A percentile compares a stretch with the other conserved stretches of the same genome.
These are phyloP conservation scores for Neurospora sp. DNA, from an alignment of 495 filamentous ascomycete species.

Conservation along the genomic window DNA sequence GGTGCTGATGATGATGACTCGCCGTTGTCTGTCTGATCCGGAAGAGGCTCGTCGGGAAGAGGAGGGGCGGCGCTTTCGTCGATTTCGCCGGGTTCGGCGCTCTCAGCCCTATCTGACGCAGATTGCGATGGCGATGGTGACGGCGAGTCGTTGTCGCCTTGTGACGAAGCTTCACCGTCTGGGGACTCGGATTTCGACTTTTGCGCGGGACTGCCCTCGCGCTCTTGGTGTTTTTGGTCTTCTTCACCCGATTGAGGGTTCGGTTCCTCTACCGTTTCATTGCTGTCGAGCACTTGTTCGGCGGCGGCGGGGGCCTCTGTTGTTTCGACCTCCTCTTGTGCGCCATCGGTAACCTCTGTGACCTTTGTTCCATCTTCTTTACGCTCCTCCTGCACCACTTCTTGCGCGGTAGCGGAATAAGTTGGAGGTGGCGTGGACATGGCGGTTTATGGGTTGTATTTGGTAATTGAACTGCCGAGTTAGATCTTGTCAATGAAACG, in stretches of 20 bases:
- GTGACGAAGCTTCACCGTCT: not conserved
- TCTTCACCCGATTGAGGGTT: not conserved
- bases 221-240: conserved; percentile 10
- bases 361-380: not conserved
- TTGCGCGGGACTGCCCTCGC: not conserved
- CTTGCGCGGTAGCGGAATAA: not conserved
- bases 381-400: not conserved
- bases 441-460: not conserved
- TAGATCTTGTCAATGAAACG: not conserved
- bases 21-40: conserved; percentile 1
- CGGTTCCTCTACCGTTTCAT: not conserved
- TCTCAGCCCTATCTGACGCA: not conserved
- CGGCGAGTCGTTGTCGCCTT: not conserved
- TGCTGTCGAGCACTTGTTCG: not conserved
- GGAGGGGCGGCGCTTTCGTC: conserved; percentile 10
- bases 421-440: not conserved
- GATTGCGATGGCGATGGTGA: conserved; percentile 1
- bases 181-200: not conserved
- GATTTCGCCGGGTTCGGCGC: not conserved
- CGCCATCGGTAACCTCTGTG: not conserved
- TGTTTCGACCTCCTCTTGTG: not conserved
- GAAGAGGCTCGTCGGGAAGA: conserved; percentile 21
- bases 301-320: not conserved
- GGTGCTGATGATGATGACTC: not conserved
- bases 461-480: not conserved